Evolutionary conservation across 345 rosid species (phyloP).

Genomic region (Anastatica hierochuntica): DNA sequence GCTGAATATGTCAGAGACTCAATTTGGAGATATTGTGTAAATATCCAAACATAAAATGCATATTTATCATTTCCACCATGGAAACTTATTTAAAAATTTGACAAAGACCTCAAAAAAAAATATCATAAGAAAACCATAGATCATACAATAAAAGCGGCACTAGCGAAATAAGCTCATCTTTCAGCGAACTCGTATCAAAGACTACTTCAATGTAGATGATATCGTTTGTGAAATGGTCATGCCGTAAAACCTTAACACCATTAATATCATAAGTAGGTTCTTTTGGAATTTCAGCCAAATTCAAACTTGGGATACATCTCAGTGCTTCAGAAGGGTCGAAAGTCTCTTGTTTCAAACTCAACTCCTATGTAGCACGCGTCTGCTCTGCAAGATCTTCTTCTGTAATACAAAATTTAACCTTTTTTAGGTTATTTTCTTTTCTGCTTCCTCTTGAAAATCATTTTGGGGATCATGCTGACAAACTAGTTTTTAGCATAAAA

Average conservation of each 20-base stretch:
- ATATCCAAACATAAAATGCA: conserved; percentile 40
- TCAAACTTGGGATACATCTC: conserved; percentile 70
- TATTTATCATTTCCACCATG: no score
- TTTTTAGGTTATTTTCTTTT: conserved; percentile 61
- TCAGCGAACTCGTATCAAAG: conserved; percentile 73
- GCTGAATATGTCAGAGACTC: no score
- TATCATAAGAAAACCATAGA: conserved; percentile 32
- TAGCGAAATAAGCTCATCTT: conserved; percentile 79
- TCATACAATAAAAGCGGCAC: conserved; percentile 96
- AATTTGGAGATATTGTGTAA: no score
- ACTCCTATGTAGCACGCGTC: conserved; percentile 76
- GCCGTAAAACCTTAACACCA: conserved; percentile 81
- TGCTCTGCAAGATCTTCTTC: conserved; percentile 91
- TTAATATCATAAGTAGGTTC: conserved; percentile 62
- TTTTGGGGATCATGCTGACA: conserved; percentile 87
- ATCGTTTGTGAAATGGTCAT: conserved; percentile 93
- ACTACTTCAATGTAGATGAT: conserved; percentile 83
- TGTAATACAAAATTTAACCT: conserved; percentile 70
- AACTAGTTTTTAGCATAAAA: conserved; percentile 19
- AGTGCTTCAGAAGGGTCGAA: conserved; percentile 94
- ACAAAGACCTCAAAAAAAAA: no score
- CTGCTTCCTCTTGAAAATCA: conserved; percentile 73
- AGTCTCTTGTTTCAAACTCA: conserved; percentile 83
- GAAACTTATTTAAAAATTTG: no score
- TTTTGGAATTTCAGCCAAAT: conserved; percentile 73